Conservation (phyloP, 1,284 basidiomycete genomes). For the Marasmius oreades region DNA sequence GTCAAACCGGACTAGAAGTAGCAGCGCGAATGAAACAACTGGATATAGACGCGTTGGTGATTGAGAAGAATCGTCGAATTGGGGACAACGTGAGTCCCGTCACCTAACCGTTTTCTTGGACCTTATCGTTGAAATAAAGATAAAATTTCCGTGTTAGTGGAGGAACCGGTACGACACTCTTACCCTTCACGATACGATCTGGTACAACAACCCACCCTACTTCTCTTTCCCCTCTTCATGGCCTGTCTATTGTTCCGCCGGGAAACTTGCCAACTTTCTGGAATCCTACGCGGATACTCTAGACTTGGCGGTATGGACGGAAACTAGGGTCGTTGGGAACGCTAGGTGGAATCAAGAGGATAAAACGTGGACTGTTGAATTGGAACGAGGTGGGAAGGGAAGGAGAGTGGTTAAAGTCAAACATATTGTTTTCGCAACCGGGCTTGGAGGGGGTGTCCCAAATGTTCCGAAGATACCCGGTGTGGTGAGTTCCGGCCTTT, state of each 20-base stretch:
- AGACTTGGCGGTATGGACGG: constrained; percentile 53
- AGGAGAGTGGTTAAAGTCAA: constrained; percentile 39
- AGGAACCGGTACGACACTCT: constrained; percentile 43
- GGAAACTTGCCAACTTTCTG: constrained; percentile 53
- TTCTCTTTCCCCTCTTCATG: constrained; percentile 42
- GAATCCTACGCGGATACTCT: constrained; percentile 50
- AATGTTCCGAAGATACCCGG: constrained; percentile 40
- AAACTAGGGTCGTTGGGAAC: constrained; percentile 33
- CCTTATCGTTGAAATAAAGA: too few species aligned
- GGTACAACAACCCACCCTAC: constrained; percentile 39
- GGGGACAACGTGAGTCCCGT: constrained; percentile 35
- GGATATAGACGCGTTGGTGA: constrained; percentile 16
- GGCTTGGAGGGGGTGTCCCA: constrained; percentile 47
- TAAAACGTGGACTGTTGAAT: constrained; percentile 41
- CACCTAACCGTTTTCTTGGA: background rate
- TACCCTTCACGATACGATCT: constrained; percentile 51
- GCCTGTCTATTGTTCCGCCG: constrained; percentile 45
- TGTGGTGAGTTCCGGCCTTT: background rate
- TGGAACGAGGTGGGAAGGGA: constrained; percentile 27
- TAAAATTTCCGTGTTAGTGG: constrained; percentile 30
- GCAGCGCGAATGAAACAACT: constrained; percentile 37
- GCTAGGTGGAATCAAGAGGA: constrained; percentile 32
- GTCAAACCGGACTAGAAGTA: constrained; percentile 36
- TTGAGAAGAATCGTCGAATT: constrained; percentile 33
- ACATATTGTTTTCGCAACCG: constrained; percentile 57